phyloP scores from a whole-genome alignment of 2,329 filamentous ascomycete species.

The Colletotrichum kahawae region DNA sequence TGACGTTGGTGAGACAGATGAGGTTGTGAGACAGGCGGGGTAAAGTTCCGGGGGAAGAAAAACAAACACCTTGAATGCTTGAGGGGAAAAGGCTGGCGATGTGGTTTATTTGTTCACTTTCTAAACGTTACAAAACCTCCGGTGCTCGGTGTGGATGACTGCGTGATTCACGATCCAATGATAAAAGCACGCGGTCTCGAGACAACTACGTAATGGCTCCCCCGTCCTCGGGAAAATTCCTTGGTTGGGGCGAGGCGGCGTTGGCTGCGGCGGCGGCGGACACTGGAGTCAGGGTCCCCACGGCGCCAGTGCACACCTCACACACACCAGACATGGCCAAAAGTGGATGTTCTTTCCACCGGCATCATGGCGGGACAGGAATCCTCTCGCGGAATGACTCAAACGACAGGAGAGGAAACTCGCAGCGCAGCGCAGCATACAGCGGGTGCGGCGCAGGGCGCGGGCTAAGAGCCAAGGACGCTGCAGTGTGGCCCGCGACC shows the following conservation, averaged over 20 bases:
- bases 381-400: neutral
- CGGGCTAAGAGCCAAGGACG: neutral
- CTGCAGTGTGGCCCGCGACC: neutral
- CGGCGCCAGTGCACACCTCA: neutral
- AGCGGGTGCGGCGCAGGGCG: neutral
- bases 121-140: neutral
- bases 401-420: neutral
- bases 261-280: neutral
- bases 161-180: neutral
- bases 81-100: neutral
- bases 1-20: neutral
- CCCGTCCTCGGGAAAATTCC: neutral
- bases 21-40: neutral
- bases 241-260: neutral
- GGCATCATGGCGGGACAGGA: neutral
- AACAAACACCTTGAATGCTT: neutral
- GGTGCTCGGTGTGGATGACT: neutral
- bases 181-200: conserved; percentile 1
- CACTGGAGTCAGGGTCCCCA: neutral
- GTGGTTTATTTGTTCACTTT: neutral
- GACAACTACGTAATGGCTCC: neutral
- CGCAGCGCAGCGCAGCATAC: neutral
- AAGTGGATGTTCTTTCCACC: neutral
- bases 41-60: neutral
- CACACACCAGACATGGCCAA: neutral